Conservation (phyloP, 2,329 filamentous ascomycete genomes). For the Aspergillus texensis region DNA sequence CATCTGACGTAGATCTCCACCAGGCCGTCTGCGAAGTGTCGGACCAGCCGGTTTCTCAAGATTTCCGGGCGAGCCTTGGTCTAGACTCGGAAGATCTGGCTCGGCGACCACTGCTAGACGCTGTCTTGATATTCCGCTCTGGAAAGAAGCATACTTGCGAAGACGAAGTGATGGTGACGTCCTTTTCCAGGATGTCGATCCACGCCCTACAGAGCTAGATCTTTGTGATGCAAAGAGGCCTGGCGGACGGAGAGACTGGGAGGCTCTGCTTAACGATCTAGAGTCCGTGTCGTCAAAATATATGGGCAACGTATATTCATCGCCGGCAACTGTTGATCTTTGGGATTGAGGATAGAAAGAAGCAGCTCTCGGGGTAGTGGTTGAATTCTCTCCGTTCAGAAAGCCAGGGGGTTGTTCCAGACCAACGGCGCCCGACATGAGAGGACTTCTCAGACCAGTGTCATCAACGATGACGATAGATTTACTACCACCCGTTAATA, state of each 20-base stretch:
- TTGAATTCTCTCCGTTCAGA: constrained; percentile 14
- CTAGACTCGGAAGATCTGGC: constrained; percentile 18
- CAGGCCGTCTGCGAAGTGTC: constrained; percentile 70
- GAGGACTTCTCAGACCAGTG: constrained; percentile 47
- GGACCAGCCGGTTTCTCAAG: constrained; percentile 41
- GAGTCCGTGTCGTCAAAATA: constrained; percentile 29
- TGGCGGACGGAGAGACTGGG: constrained; percentile 21
- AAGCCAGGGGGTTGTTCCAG: constrained; percentile 22
- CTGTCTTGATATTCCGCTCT: constrained; percentile 43
- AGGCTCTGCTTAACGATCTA: constrained; percentile 14
- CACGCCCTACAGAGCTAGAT: constrained; percentile 33
- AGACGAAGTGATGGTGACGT: constrained; percentile 39
- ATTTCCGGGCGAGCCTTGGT: constrained; percentile 15
- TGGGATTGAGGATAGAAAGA: constrained; percentile 25
- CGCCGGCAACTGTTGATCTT: constrained; percentile 25
- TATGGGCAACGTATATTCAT: constrained; percentile 32
- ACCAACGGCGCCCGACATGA: constrained; percentile 42
- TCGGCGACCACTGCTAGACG: constrained; percentile 31
- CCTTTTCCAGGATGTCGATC: constrained; percentile 27
- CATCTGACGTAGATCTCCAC: constrained; percentile 72
- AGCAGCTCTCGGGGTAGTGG: constrained; percentile 17
- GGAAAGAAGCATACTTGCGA: constrained; percentile 50
- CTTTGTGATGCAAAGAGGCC: constrained; percentile 23
- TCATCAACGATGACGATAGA: constrained; percentile 86
- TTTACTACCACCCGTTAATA: constrained; percentile 78